A percentile compares a stretch with the other conserved stretches of the same genome.
Conservation (phyloP, 805 yeast species). For the Dipodascus geniculatus region DNA sequence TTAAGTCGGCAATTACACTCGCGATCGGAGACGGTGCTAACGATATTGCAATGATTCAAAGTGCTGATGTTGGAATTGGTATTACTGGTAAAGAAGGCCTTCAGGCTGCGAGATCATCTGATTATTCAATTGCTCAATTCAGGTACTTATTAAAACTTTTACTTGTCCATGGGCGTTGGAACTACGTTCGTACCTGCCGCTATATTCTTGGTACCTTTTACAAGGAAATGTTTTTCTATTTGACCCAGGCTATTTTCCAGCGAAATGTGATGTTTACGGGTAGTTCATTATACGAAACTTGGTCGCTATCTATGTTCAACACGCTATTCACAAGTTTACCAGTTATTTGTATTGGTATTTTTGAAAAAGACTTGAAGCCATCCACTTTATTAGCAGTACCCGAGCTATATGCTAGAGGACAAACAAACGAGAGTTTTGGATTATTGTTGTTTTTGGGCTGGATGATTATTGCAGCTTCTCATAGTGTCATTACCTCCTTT, state of each 20-base stretch:
- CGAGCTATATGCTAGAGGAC: constrained; percentile 70
- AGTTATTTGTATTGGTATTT: constrained; percentile 87
- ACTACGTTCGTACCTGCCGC: constrained; percentile 82
- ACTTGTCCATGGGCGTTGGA: constrained; percentile 92
- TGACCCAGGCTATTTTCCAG: constrained; percentile 82
- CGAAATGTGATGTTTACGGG: constrained; percentile 83
- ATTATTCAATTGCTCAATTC: constrained; percentile 92
- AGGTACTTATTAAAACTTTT: constrained; percentile 70
- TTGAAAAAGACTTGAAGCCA: constrained; percentile 82
- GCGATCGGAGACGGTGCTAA: constrained; percentile 99
- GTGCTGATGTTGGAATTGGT: constrained; percentile 96
- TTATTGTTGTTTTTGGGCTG: constrained; percentile 58
- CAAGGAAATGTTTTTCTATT: constrained; percentile 82
- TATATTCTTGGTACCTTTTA: constrained; percentile 89
- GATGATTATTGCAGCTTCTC: constrained; percentile 66
- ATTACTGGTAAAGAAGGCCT: constrained; percentile 95
- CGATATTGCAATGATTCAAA: constrained; percentile 97
- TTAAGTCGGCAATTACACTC: constrained; percentile 63
- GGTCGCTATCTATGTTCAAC: constrained; percentile 96
- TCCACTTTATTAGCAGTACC: constrained; percentile 86
- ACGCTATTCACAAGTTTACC: constrained; percentile 90
- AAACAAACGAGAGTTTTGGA: constrained; percentile 64
- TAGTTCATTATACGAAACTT: constrained; percentile 82
- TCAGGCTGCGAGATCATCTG: constrained; percentile 93
- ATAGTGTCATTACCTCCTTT: constrained; percentile 62